Evolutionary conservation across 495 filamentous ascomycete species (phyloP), one percentile per base, ranked within the genome.

Genomic region (Trichoderma asperelloides): DNA sequence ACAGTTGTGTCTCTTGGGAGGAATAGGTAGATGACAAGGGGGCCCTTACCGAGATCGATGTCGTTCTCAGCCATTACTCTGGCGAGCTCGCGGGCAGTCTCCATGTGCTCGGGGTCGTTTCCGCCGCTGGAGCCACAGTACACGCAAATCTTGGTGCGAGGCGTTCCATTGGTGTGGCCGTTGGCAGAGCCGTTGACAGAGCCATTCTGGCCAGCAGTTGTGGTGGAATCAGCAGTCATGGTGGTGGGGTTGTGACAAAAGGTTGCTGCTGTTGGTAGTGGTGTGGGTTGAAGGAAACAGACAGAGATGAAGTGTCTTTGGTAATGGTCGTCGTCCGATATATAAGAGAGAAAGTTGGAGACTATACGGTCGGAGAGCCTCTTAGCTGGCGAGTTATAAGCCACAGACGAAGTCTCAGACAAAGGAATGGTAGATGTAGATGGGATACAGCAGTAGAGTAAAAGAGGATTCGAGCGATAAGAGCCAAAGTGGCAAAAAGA

Each of bases 111-210:
- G 9, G 91, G 86, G 64, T 86, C 85, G 47, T 80, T 86, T 55
- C 95, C 95, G 30, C 86, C 74, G 18, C 84, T 87, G 63, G 92
- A 84, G 71, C 89, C 92, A 81, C 93, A 97, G 86, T 90, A 91
- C 69, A 91, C 89, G 74, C 87, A 89, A 74, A 91, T 85, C 67
- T 82, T 85, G 67, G 81, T 81, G 64, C 72, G 78, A 70, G 70
- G 74, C n/a, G 74, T 69, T 40, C 66, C 68, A 69, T 74, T 72
- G 67, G 71, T 37, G 67, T 69, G 72, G 64, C 65, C 57, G 63
- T 30, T 45, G 73, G 67, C 0, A 75, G 75, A 6, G 71, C 51
- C 39, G 70, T 70, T 33, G 71, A 62, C 49, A 70, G 72, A 41
- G 64, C 67, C 41, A 11, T 71, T 68, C 65, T 69, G 65, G 60